phyloP scores from a whole-genome alignment of 305 asterid genomes.

The Fraxinus albicans region DNA sequence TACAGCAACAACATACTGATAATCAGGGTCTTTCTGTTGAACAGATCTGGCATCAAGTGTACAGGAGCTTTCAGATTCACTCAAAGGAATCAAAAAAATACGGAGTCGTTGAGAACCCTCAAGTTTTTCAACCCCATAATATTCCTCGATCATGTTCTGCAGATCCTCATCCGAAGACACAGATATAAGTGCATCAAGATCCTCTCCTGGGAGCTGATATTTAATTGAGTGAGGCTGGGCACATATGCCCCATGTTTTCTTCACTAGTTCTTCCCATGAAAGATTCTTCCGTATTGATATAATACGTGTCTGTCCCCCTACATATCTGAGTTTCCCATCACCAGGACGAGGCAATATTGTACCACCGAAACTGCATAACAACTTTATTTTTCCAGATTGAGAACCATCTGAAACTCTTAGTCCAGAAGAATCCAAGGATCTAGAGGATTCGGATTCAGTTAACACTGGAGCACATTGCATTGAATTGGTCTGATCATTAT shows the following conservation, averaged over 20 bases:
- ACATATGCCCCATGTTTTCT: conserved; percentile 44
- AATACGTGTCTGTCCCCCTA: conserved; percentile 66
- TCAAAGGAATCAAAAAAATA: conserved; percentile 54
- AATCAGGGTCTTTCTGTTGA: conserved; percentile 48
- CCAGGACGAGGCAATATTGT: conserved; percentile 59
- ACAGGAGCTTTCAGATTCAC: conserved; percentile 50
- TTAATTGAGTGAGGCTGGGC: conserved; percentile 49
- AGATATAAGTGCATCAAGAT: conserved; percentile 72
- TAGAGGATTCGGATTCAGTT: conserved; percentile 48
- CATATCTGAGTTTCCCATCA: conserved; percentile 63
- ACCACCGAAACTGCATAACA: conserved; percentile 65
- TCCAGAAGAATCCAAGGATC: conserved; percentile 32
- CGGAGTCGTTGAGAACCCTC: conserved; percentile 63
- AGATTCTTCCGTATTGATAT: conserved; percentile 40
- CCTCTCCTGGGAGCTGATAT: conserved; percentile 76
- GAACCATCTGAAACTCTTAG: conserved; percentile 48
- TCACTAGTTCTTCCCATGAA: conserved; percentile 47
- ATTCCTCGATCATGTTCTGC: conserved; percentile 72
- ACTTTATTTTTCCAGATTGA: conserved; percentile 48
- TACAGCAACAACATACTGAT: conserved; percentile 65
- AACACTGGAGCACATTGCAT: conserved; percentile 30
- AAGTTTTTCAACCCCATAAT: conserved; percentile 42
- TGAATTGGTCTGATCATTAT: conserved; percentile 30
- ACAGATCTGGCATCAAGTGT: conserved; percentile 34
- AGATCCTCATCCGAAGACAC: conserved; percentile 70